Conservation (phyloP, 2,329 filamentous ascomycete species). For the Aureobasidium namibiae region DNA sequence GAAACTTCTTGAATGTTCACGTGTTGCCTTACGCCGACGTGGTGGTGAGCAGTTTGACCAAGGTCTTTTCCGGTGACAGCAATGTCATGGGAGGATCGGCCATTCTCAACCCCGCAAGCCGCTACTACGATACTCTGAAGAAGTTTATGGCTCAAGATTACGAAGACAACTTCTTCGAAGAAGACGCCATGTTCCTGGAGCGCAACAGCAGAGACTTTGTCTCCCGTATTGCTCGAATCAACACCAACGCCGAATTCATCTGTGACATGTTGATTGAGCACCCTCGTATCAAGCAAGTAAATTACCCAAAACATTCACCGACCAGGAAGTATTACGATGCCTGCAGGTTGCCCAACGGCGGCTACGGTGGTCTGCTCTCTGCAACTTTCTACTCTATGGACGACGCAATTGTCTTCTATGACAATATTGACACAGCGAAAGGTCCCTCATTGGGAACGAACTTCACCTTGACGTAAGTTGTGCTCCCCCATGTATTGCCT, state of each 20-base stretch:
- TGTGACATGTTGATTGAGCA: conserved; percentile 55
- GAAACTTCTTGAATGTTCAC: conserved; percentile 92
- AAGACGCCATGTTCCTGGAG: conserved; percentile 91
- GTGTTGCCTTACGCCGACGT: conserved; percentile 84
- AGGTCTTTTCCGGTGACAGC: conserved; percentile 93
- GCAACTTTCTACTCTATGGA: conserved; percentile 64
- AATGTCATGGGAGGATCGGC: conserved; percentile 90
- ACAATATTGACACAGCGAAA: conserved; percentile 79
- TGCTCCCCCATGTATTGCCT: neutral
- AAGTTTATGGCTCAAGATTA: conserved; percentile 53
- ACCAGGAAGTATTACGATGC: conserved; percentile 68
- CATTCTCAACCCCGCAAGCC: conserved; percentile 58
- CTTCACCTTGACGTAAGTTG: conserved; percentile 61
- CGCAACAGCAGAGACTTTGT: conserved; percentile 91
- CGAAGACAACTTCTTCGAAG: conserved; percentile 88
- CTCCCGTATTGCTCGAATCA: conserved; percentile 73
- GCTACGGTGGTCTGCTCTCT: conserved; percentile 85
- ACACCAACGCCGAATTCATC: conserved; percentile 75
- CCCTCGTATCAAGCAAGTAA: conserved; percentile 60
- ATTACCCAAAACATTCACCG: conserved; percentile 75
- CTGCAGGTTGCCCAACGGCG: conserved; percentile 63
- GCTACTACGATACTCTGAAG: conserved; percentile 64
- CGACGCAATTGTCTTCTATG: conserved; percentile 75
- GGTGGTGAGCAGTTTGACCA: conserved; percentile 89
- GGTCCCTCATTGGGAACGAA: conserved; percentile 94